Evolutionary conservation across 495 filamentous ascomycete species (phyloP).

Genomic region (Bacidia gigantensis): DNA sequence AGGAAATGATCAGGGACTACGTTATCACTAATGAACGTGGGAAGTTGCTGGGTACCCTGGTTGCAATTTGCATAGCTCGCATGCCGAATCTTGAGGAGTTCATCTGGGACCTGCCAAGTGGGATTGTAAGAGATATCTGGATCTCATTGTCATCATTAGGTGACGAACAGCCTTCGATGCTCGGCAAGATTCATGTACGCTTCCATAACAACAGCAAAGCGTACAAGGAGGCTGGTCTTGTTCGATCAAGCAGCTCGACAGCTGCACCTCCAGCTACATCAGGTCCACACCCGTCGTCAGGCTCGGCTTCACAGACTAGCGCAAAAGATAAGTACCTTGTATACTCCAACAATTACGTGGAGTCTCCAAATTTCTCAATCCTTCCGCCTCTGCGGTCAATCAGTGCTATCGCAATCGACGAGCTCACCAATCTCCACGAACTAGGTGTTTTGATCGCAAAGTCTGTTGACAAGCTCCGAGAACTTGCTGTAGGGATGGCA

Average conservation of each 20-base stretch:
- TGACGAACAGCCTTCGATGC: constrained; percentile 46
- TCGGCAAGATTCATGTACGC: constrained; percentile 74
- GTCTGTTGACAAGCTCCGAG: constrained; percentile 51
- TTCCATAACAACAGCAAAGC: constrained; percentile 63
- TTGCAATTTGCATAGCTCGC: constrained; percentile 69
- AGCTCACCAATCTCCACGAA: constrained; percentile 77
- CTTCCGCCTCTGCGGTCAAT: constrained; percentile 69
- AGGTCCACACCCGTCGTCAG: constrained; percentile 4
- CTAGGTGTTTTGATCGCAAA: constrained; percentile 68
- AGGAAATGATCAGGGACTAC: constrained; percentile 76
- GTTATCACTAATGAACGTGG: constrained; percentile 77
- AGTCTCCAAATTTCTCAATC: constrained; percentile 77
- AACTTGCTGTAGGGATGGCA: constrained; percentile 71
- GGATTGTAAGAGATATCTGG: constrained; percentile 77
- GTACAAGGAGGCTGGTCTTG: constrained; percentile 9
- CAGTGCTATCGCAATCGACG: constrained; percentile 79
- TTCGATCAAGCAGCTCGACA: constrained; percentile 21
- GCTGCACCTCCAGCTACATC: constrained; percentile 3
- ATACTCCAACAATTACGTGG: constrained; percentile 41
- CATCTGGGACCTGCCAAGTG: constrained; percentile 94
- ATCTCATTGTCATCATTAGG: constrained; percentile 65
- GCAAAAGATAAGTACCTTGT: constrained; percentile 8
- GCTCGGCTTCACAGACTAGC: not conserved
- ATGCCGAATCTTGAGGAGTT: constrained; percentile 89
- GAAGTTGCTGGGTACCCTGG: constrained; percentile 84